Conservation (phyloP, 352 stramenopile genomes). For the Pythium apleroticum region DNA sequence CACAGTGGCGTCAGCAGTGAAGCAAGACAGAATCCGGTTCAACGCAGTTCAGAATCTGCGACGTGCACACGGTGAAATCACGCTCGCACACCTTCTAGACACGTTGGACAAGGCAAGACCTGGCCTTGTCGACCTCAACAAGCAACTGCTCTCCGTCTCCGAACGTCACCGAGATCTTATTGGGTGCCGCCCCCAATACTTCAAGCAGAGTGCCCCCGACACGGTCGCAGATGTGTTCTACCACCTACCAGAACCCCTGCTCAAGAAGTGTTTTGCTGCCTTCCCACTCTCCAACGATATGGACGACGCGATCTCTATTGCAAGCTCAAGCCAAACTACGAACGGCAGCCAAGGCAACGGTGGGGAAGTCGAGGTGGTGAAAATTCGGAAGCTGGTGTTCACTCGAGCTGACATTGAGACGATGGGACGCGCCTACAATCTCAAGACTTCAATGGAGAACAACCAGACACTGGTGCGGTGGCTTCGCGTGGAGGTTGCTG, state of each 20-base stretch:
- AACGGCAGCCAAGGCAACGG: background rate
- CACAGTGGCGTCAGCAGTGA: background rate
- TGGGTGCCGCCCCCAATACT: background rate
- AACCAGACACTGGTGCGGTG: background rate
- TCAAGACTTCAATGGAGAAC: background rate
- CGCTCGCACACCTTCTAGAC: background rate
- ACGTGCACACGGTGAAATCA: background rate
- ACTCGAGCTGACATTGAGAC: background rate
- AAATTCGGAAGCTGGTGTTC: background rate
- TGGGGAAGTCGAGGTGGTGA: background rate
- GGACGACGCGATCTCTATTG: background rate
- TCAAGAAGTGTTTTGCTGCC: background rate
- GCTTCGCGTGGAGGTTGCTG: background rate
- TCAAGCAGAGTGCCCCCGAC: background rate
- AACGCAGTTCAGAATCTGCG: background rate
- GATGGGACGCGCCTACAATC: background rate
- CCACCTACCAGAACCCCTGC: background rate
- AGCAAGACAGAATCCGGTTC: background rate
- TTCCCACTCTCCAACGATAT: background rate
- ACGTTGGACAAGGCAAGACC: background rate
- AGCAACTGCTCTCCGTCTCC: background rate
- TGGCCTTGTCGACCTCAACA: background rate
- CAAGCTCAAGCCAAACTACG: background rate
- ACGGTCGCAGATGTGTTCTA: background rate
- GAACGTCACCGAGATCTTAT: background rate